These are phyloP conservation scores for Chalaropsis ovoidea DNA, from an alignment of 2,329 filamentous ascomycete genomes.

Conservation along the genomic window DNA sequence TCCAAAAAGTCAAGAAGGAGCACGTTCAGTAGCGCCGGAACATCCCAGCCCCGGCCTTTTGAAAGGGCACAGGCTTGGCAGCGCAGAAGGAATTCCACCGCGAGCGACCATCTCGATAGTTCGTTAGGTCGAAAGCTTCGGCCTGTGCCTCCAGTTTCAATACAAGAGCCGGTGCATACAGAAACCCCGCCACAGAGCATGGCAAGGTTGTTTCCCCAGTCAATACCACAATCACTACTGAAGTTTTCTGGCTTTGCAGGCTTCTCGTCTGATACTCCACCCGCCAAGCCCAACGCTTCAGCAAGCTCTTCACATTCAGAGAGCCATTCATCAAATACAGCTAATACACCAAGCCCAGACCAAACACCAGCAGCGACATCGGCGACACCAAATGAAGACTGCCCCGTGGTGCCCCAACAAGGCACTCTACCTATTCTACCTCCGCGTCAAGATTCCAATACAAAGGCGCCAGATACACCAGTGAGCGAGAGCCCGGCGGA, in stretches of 20 bases:
- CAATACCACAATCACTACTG: conserved; percentile 7
- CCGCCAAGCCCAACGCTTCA: neutral
- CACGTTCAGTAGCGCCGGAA: conserved; percentile 16
- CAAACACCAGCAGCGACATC: neutral
- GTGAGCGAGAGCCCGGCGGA: conserved; percentile 29
- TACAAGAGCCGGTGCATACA: conserved; percentile 24
- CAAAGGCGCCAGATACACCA: neutral
- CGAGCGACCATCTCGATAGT: neutral
- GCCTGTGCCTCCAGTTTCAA: conserved; percentile 16
- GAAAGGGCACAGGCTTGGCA: conserved; percentile 14
- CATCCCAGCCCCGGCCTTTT: neutral
- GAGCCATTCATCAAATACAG: neutral
- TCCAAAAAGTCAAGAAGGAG: conserved; percentile 20
- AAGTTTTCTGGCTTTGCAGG: neutral
- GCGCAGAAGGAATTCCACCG: neutral
- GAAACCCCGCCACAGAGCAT: conserved; percentile 14
- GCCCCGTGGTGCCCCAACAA: neutral
- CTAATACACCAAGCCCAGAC: neutral
- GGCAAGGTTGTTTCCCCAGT: neutral
- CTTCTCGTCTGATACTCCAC: neutral
- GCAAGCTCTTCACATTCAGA: neutral
- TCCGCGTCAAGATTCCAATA: neutral
- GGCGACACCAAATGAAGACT: neutral
- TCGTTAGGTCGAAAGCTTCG: conserved; percentile 22
- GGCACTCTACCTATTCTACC: conserved; percentile 7